Conservation (phyloP, 345 rosid genomes). For the Brassica juncea region DNA sequence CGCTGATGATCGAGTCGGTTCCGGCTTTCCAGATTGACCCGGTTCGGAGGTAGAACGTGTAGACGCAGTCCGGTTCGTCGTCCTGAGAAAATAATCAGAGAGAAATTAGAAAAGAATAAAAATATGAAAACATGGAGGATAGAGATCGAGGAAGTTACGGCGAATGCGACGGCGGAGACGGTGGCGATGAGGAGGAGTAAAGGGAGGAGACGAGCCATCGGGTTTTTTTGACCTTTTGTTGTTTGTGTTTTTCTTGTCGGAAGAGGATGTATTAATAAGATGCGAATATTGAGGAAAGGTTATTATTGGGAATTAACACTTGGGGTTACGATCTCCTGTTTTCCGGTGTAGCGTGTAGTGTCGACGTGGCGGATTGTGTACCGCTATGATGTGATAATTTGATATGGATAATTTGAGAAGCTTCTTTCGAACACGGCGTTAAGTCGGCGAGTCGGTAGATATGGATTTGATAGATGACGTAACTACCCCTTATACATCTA, state of each 20-base stretch:
- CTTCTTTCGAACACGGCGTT: slow-evolving; percentile 18
- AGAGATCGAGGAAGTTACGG: slow-evolving; percentile 21
- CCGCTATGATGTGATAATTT: not conserved
- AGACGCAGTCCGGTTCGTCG: slow-evolving; percentile 60
- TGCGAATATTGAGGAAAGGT: slow-evolving; percentile 22
- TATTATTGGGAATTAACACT: not conserved
- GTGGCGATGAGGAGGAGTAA: slow-evolving; percentile 31
- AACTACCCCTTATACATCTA: not conserved
- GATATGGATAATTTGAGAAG: not conserved
- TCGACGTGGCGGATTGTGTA: slow-evolving; percentile 5
- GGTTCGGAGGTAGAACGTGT: slow-evolving; percentile 65
- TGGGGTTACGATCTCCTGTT: not conserved
- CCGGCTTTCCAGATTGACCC: slow-evolving; percentile 89
- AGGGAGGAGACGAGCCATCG: slow-evolving; percentile 35
- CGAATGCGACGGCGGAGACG: slow-evolving; percentile 27
- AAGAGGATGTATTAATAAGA: slow-evolving; percentile 24
- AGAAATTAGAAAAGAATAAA: not conserved
- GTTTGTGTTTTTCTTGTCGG: not conserved
- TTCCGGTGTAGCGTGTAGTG: not conserved
- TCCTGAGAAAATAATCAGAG: slow-evolving; percentile 38
- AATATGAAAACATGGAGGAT: not conserved
- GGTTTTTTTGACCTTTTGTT: not conserved
- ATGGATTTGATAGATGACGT: not conserved
- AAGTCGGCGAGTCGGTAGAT: slow-evolving; percentile 27
- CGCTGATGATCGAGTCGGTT: slow-evolving; percentile 69